These are phyloP conservation scores for Diaporthe sp. DNA, from an alignment of 2,329 filamentous ascomycete genomes.

Conservation along the genomic window DNA sequence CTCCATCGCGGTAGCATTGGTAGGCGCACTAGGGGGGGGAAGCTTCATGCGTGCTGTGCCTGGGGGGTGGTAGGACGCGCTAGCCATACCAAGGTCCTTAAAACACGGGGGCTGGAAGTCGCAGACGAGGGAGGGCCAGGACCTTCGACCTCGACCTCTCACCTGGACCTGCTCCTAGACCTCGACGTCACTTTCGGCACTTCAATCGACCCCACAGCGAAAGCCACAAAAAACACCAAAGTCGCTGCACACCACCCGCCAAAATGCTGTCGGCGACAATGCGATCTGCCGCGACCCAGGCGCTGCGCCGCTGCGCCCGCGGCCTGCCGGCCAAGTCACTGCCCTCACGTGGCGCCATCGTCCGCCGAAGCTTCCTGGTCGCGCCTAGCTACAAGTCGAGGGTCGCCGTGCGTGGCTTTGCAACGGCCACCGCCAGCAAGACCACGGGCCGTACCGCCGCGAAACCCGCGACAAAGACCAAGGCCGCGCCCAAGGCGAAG, in stretches of 20 bases:
- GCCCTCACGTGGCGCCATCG: slow-evolving; percentile 37
- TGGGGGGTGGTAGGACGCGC: slow-evolving; percentile 10
- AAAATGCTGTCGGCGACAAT: slow-evolving; percentile 36
- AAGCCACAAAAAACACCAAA: slow-evolving; percentile 2
- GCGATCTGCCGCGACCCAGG: slow-evolving; percentile 31
- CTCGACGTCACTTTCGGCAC: slow-evolving; percentile 21
- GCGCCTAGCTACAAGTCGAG: slow-evolving; percentile 37
- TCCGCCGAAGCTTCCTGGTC: slow-evolving; percentile 36
- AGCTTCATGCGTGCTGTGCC: slow-evolving; percentile 14
- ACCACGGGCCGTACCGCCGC: slow-evolving; percentile 40
- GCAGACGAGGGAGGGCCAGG: neutral
- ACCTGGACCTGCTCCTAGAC: slow-evolving; percentile 16
- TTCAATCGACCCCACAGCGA: slow-evolving; percentile 24
- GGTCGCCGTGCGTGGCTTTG: slow-evolving; percentile 42
- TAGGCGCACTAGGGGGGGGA: slow-evolving; percentile 13
- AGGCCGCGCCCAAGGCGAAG: slow-evolving; percentile 44
- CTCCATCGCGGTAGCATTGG: slow-evolving; percentile 1
- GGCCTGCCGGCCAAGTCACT: slow-evolving; percentile 34
- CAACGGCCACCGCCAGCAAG: slow-evolving; percentile 41
- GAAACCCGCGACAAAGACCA: slow-evolving; percentile 45
- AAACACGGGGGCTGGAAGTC: slow-evolving; percentile 31
- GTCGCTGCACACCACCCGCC: neutral
- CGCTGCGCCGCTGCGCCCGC: slow-evolving; percentile 36
- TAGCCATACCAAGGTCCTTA: slow-evolving; percentile 32
- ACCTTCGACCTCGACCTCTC: slow-evolving; percentile 24